A percentile compares a stretch with the other conserved stretches of the same genome.
phyloP scores from a whole-genome alignment of 1,139 yeast species.

The Diutina ranongensis region DNA sequence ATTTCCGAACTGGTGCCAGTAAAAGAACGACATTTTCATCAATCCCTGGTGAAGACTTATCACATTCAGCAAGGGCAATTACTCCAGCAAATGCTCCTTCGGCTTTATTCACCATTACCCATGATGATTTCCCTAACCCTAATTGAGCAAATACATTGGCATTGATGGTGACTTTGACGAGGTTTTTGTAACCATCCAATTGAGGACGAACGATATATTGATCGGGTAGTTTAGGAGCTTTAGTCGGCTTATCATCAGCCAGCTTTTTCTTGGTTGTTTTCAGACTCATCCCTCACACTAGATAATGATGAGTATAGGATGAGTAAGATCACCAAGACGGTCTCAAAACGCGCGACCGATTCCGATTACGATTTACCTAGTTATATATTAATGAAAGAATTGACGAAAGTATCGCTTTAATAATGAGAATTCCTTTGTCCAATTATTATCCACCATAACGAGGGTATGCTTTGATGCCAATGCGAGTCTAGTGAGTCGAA shows the following conservation, averaged over 20 bases:
- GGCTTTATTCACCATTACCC: slow-evolving; percentile 41
- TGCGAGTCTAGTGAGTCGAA: too few relatives aligned
- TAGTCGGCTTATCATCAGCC: slow-evolving; percentile 14
- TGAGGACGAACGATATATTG: slow-evolving; percentile 52
- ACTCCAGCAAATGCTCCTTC: slow-evolving; percentile 33
- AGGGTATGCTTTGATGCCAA: too few relatives aligned
- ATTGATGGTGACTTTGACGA: slow-evolving; percentile 35
- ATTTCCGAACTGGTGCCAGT: not conserved
- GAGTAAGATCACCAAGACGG: not conserved
- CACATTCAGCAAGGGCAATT: not conserved
- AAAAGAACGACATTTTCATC: not conserved
- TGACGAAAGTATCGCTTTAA: too few relatives aligned
- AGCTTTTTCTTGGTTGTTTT: slow-evolving; percentile 21
- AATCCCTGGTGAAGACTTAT: not conserved
- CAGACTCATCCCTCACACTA: slow-evolving; percentile 20
- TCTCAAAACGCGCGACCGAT: not conserved
- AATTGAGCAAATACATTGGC: slow-evolving; percentile 40
- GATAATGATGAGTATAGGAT: too few relatives aligned
- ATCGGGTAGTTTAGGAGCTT: slow-evolving; percentile 35
- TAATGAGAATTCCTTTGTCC: too few relatives aligned
- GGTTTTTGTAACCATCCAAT: slow-evolving; percentile 5
- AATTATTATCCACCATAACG: too few relatives aligned
- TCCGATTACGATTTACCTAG: too few relatives aligned
- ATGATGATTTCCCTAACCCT: slow-evolving; percentile 42
- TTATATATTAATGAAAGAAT: too few relatives aligned